These are phyloP conservation scores for Tephrocybe rancida DNA, from an alignment of 768 basidiomycete species.

Conservation along the genomic window DNA sequence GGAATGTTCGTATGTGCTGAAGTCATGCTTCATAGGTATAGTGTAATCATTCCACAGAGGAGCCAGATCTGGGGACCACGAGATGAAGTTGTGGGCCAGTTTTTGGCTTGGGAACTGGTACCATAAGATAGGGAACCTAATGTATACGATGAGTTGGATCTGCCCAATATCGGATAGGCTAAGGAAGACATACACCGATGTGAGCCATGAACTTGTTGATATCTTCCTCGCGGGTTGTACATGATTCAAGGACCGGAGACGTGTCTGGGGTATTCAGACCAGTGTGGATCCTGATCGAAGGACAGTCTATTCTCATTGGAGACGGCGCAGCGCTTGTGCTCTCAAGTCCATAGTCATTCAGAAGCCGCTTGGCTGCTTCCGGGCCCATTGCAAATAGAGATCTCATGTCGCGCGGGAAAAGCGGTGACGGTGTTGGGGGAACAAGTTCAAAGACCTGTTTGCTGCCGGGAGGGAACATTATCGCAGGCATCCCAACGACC, in stretches of 20 bases:
- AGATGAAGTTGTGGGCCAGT: slow-evolving; percentile 17
- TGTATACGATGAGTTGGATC: not conserved
- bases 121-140: slow-evolving; percentile 44
- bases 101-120: slow-evolving; percentile 36
- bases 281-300: slow-evolving; percentile 1
- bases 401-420: slow-evolving; percentile 51
- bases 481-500: not conserved
- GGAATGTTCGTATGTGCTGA: too few relatives aligned
- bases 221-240: slow-evolving; percentile 34
- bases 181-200: slow-evolving; percentile 42
- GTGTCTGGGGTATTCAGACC: slow-evolving; percentile 10
- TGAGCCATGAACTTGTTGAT: slow-evolving; percentile 49
- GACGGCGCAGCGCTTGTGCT: slow-evolving; percentile 26
- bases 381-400: slow-evolving; percentile 44
- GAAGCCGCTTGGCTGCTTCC: slow-evolving; percentile 39
- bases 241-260: slow-evolving; percentile 5
- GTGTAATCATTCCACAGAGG: too few relatives aligned
- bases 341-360: slow-evolving; percentile 47
- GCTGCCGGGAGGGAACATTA: slow-evolving; percentile 3
- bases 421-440: slow-evolving; percentile 40
- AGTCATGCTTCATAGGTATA: too few relatives aligned
- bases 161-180: slow-evolving; percentile 1
- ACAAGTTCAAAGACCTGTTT: slow-evolving; percentile 19
- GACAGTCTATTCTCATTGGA: slow-evolving; percentile 22
- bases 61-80: slow-evolving; percentile 19